phyloP scores from a whole-genome alignment of 805 yeast species.

The Hanseniaspora lachancei region DNA sequence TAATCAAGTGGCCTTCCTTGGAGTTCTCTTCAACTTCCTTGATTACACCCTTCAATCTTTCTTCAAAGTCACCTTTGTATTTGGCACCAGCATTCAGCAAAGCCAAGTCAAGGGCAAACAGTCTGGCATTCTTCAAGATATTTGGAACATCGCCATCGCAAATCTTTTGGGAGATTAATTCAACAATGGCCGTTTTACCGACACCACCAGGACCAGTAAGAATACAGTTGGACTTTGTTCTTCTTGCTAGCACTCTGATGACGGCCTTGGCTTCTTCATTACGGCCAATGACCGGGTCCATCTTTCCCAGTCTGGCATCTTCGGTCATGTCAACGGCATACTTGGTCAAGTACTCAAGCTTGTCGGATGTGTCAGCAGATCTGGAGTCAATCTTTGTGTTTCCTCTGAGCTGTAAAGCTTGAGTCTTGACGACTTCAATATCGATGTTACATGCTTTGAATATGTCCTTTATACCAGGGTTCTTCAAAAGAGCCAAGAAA shows the following conservation, averaged over 20 bases:
- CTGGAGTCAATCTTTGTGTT: constrained; percentile 84
- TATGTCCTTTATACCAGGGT: constrained; percentile 51
- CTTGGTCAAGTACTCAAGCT: constrained; percentile 71
- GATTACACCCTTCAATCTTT: constrained; percentile 90
- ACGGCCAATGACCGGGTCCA: constrained; percentile 97
- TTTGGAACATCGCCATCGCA: constrained; percentile 91
- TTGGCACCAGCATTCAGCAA: constrained; percentile 98
- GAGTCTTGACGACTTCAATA: constrained; percentile 59
- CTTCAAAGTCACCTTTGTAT: constrained; percentile 97
- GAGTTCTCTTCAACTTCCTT: constrained; percentile 77
- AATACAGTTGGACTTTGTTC: constrained; percentile 94
- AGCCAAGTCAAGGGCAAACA: constrained; percentile 85
- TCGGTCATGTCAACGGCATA: constrained; percentile 92
- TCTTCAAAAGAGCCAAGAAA: constrained; percentile 72
- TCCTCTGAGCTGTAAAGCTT: constrained; percentile 73
- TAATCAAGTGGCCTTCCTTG: constrained; percentile 51
- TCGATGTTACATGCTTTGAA: constrained; percentile 62
- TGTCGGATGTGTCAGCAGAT: constrained; percentile 79
- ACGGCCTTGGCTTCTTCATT: constrained; percentile 96
- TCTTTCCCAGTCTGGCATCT: constrained; percentile 81
- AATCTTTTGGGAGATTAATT: constrained; percentile 96
- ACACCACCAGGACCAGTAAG: constrained; percentile 98
- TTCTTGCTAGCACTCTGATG: constrained; percentile 87
- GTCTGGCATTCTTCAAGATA: constrained; percentile 63
- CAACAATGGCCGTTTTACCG: constrained; percentile 95